These are phyloP conservation scores for Microsporum ferrugineum DNA, from an alignment of 2,329 filamentous ascomycete species.

Conservation along the genomic window DNA sequence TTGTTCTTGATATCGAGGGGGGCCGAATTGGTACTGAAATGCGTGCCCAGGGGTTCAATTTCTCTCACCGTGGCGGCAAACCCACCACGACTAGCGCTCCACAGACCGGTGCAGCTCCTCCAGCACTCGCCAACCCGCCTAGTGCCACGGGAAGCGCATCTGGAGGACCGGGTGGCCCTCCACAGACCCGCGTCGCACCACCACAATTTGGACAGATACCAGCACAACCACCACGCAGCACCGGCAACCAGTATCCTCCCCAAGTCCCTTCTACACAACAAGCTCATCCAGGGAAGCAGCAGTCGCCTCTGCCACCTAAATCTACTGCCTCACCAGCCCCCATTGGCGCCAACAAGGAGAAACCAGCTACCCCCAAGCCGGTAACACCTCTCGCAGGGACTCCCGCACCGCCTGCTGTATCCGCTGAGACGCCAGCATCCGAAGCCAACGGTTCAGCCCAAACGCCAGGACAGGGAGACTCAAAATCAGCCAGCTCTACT, in stretches of 20 bases:
- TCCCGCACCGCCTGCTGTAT: conserved; percentile 14
- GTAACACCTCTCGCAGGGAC: conserved; percentile 16
- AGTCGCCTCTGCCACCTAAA: conserved; percentile 20
- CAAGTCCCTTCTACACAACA: conserved; percentile 23
- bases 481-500: conserved; percentile 41
- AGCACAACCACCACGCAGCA: conserved; percentile 20
- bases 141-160: conserved; percentile 25
- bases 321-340: conserved; percentile 30
- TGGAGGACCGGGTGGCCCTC: conserved; percentile 26
- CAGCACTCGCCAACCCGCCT: conserved; percentile 13
- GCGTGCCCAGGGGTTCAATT: conserved; percentile 98
- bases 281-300: conserved; percentile 23
- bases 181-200: conserved; percentile 19
- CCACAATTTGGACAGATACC: conserved; percentile 35
- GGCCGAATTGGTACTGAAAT: conserved; percentile 97
- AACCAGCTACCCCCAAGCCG: conserved; percentile 41
- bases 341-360: conserved; percentile 37
- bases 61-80: conserved; percentile 87
- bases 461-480: conserved; percentile 32
- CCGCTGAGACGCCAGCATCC: conserved; percentile 27
- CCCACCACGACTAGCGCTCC: conserved; percentile 33
- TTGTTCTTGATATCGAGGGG: conserved; percentile 88
- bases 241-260: conserved; percentile 21
- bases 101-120: conserved; percentile 3
- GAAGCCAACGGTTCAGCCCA: conserved; percentile 43